Evolutionary conservation across 768 basidiomycete species (phyloP).

Genomic region (Steccherinum ochraceum): DNA sequence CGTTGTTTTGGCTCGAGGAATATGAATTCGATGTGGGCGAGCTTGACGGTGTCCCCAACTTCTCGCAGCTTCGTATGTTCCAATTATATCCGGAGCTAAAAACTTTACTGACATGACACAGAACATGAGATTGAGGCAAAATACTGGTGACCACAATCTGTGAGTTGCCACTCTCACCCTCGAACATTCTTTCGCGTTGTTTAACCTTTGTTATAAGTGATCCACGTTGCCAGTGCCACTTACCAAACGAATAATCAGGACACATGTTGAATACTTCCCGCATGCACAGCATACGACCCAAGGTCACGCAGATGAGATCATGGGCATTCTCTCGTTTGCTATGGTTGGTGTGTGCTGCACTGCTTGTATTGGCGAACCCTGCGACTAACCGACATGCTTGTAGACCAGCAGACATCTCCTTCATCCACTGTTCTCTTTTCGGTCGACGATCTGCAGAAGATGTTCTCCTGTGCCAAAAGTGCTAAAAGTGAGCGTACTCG

Average conservation of each 20-base stretch:
- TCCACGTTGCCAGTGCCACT: too few relatives aligned
- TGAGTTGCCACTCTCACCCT: too few relatives aligned
- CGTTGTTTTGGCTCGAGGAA: slow-evolving; percentile 48
- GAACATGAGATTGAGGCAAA: not conserved
- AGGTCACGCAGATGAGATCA: not conserved
- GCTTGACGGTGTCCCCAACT: not conserved
- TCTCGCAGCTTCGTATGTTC: not conserved
- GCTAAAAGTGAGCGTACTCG: not conserved
- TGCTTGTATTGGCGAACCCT: not conserved
- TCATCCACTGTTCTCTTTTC: not conserved
- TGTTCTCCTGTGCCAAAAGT: not conserved
- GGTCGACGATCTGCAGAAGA: not conserved
- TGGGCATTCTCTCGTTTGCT: not conserved
- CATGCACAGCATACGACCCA: not conserved
- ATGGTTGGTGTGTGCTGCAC: not conserved
- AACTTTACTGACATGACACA: not conserved
- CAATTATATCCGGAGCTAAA: not conserved
- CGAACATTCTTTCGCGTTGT: too few relatives aligned
- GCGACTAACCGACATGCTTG: not conserved
- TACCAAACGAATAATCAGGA: not conserved
- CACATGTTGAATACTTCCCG: not conserved
- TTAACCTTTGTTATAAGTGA: not conserved
- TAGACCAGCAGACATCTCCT: not conserved
- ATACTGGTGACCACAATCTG: not conserved
- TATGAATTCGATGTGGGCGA: slow-evolving; percentile 14